A percentile compares a stretch with the other conserved stretches of the same genome.
Conservation (phyloP, 1,284 basidiomycete species). For the Cutaneotrichosporon sp. region DNA sequence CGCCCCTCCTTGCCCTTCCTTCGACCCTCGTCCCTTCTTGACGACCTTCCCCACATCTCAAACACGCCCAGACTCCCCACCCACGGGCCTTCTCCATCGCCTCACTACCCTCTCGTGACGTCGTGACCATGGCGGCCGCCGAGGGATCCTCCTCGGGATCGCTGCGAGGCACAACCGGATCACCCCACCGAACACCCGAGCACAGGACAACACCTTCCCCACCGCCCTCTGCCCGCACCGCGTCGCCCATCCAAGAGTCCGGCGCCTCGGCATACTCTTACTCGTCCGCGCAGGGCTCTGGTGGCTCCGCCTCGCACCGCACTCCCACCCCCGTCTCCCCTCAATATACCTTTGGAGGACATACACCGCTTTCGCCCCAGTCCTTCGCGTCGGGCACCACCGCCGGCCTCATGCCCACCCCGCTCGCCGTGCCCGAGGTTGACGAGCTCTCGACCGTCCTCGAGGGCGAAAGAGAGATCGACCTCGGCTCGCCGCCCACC, state of each 20-base stretch:
- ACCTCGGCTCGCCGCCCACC: not conserved
- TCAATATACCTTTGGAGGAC: slow-evolving; percentile 21
- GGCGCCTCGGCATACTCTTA: slow-evolving; percentile 1
- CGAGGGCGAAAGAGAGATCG: not conserved
- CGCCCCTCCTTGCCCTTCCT: not conserved
- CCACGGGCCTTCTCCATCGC: not conserved
- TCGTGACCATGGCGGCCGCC: not conserved
- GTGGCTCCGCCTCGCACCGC: not conserved
- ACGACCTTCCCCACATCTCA: not conserved
- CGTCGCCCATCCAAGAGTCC: not conserved
- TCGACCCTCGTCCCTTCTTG: not conserved
- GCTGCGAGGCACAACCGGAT: not conserved
- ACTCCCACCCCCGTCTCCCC: slow-evolving; percentile 16
- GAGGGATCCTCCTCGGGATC: slow-evolving; percentile 10
- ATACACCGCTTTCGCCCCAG: slow-evolving; percentile 12
- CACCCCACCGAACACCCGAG: not conserved
- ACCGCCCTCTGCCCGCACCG: not conserved
- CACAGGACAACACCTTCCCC: not conserved
- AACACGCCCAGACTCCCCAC: not conserved
- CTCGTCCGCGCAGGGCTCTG: not conserved
- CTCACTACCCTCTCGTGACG: not conserved
- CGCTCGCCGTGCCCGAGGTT: not conserved
- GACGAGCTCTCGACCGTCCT: not conserved
- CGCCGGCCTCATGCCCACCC: not conserved
- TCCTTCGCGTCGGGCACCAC: not conserved